These are phyloP conservation scores for Immersiella caudata DNA, from an alignment of 495 filamentous ascomycete species.

Conservation along the genomic window DNA sequence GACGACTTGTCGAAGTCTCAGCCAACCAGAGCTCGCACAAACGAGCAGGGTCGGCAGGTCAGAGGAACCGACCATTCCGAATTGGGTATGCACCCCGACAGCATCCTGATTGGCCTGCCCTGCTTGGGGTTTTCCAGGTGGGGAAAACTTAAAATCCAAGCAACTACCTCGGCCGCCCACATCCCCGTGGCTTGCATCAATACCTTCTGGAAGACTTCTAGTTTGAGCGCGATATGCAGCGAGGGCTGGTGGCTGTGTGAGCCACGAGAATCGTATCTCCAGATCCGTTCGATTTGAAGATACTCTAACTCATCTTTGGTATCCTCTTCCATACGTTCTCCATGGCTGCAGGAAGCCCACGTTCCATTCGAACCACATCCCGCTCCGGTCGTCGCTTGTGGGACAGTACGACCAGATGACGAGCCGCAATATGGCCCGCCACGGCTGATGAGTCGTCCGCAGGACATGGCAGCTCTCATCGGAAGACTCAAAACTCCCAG, in stretches of 20 bases:
- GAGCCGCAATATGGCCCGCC: constrained; percentile 11
- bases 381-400: background rate
- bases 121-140: background rate
- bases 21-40: background rate
- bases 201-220: constrained; percentile 27
- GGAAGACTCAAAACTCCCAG: background rate
- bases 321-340: background rate
- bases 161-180: constrained; percentile 8
- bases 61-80: constrained; percentile 26
- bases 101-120: constrained; percentile 3
- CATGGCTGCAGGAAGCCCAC: constrained; percentile 19
- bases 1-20: background rate
- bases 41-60: constrained; percentile 18
- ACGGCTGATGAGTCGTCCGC: background rate
- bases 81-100: constrained; percentile 40
- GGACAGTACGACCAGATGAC: background rate
- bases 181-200: constrained; percentile 19
- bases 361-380: background rate
- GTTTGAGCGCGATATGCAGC: constrained; percentile 2
- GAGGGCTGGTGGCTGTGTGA: background rate
- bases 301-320: background rate
- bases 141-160: constrained; percentile 14
- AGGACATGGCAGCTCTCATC: background rate
- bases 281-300: constrained; percentile 11
- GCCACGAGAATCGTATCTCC: constrained; percentile 10